Evolutionary conservation across 441 rosid species (phyloP), one percentile per base, ranked within the genome.

Genomic region (Lepidium campestre): DNA sequence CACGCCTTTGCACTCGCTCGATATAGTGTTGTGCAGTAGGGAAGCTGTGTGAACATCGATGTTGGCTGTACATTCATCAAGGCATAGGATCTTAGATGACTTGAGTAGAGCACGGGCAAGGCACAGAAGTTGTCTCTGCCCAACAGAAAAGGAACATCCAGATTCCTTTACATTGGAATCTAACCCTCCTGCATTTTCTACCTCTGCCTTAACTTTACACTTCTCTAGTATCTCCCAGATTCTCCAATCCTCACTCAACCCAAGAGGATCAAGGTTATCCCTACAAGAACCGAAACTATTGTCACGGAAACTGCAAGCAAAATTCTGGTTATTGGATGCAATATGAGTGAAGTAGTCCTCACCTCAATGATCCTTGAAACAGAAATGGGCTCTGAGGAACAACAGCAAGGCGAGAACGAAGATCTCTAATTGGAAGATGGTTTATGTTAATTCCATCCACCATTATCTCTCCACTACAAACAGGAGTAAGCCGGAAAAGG

Each of bases 331-430:
- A 19, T 7, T 23, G 19, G 57, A 59, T 59, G 34, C 19, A 42
- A 6, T 17, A 31, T 31, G 59, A 23, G 67, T 44, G 9, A 60
- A 31, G 57, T 31, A 22, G 52, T 31, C 1, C 37, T 65, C 55
- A 91, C 97, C 99, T 88, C 62, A 88, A 62, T 61, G 97, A 88
- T 62, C 96, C 99, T 80, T 91, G 88, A 69, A 89, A 94, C 25
- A 94, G 67, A 80, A 89, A 94, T 39, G 99, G 96, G 71, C 84
- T 91, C 68, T 94, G 99, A 58, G 98, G 99, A 58, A 94, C 99
- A 83, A 89, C 84, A 64, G 91, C 81, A n/a, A 94, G 78, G 71
- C 65, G 80, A 62, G 83, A 75, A 58, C 98, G 94, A 19, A 94
- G 94, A 77, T 94, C 91, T 85, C 94, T 81, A 54, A 87, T 77